Base-by-base conservation (phyloP, 495 filamentous ascomycete species). In the Bathelium albidoporum region DNA sequence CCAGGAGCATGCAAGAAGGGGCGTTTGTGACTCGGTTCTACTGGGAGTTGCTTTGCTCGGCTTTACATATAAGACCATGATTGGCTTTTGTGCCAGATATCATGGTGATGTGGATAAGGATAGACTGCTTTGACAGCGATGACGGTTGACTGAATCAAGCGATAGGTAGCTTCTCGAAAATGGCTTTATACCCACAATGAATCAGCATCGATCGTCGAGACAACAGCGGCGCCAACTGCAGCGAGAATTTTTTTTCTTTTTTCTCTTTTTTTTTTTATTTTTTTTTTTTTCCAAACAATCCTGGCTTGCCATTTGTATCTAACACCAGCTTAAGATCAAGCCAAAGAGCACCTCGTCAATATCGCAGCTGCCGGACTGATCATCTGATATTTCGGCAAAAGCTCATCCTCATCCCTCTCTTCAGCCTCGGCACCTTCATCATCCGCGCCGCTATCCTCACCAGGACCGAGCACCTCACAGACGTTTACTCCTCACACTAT, bases 381-480 rank as follows among this genome's bases (percentile, higher is more conserved):
- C n/a, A n/a, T n/a, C n/a, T 72, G 7, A 63, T 62, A 5, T 32
- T 66, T 14, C 65, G 63, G 61, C 63, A 72, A 44, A 70, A 70
- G 55, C 34, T 65, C 32, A 63, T 65, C 2, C 62, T 70, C 4
- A 34, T 31, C 1, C 32, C 59, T 36, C 62, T 72, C 14, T 72
- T 72, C 52, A 68, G 68, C 41, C 67, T 72, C 61, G 70, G 70
- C 45, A 58, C 53, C 41, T 72, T 72, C 32, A 68, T 70, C 62
- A 70, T 72, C 64, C 36, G 70, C 28, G 70, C 70, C 9, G 70
- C 68, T 18, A 64, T 72, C 28, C 60, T 69, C 2, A 72, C 68
- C 1, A 70, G 70, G 52, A 32, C 62, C 31, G 66, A 64, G 59
- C 70, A 72, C 31, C 68, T 70, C 59, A 60, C 65, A 22, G 63